phyloP scores from a whole-genome alignment of 306 rosid genomes.

The Canavalia ensiformis region DNA sequence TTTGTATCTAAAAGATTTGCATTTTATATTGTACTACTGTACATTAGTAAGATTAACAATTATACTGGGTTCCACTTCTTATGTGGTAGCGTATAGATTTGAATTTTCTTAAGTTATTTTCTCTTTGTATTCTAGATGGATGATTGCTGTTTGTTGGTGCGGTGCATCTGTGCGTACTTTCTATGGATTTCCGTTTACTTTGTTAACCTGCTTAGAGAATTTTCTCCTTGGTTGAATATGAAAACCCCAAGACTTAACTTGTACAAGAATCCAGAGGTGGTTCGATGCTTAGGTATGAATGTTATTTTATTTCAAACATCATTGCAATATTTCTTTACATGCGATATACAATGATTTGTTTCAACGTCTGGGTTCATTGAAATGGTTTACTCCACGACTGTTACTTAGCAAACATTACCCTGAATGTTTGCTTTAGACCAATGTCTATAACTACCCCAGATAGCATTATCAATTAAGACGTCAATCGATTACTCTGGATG shows the following conservation, averaged over 20 bases:
- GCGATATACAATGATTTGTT: slow-evolving; percentile 1
- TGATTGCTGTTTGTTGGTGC: slow-evolving; percentile 78
- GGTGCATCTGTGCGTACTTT: slow-evolving; percentile 63
- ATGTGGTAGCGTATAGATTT: slow-evolving; percentile 13
- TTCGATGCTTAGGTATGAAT: slow-evolving; percentile 43
- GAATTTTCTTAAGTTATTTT: slow-evolving; percentile 46
- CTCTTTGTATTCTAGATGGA: slow-evolving; percentile 84
- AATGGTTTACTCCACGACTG: background rate
- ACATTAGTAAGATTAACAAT: slow-evolving; percentile 1
- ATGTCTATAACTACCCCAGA: background rate
- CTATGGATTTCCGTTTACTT: slow-evolving; percentile 66
- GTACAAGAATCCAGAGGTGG: slow-evolving; percentile 47
- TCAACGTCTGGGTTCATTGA: background rate
- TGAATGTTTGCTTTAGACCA: background rate
- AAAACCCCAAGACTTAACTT: slow-evolving; percentile 36
- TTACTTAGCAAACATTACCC: background rate
- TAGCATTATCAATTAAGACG: background rate
- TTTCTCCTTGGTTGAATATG: slow-evolving; percentile 44
- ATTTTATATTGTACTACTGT: slow-evolving; percentile 1
- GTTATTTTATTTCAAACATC: slow-evolving; percentile 10
- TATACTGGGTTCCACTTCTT: slow-evolving; percentile 37
- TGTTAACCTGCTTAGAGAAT: slow-evolving; percentile 59
- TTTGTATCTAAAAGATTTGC: slow-evolving; percentile 38
- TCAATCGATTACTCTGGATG: background rate
- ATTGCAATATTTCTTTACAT: background rate